Percentiles rank a stretch among this genome's conserved stretches.
These are phyloP conservation scores for Erodium texanum DNA, from an alignment of 441 rosid species.

Conservation along the genomic window DNA sequence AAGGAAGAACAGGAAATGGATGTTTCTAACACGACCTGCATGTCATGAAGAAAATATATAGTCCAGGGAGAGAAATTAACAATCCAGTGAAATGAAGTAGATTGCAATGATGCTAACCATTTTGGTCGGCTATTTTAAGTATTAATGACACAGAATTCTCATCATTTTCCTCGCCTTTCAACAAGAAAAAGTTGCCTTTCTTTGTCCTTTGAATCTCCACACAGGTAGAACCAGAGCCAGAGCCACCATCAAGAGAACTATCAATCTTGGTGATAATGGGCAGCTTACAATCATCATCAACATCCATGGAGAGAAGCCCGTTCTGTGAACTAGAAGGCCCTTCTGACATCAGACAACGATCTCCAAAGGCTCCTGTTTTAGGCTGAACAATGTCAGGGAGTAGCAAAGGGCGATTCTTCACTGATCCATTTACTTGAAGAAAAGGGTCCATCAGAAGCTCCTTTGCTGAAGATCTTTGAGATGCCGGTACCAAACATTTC, in stretches of 20 bases:
- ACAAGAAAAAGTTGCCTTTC: conserved; percentile 46
- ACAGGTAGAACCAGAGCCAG: conserved; percentile 21
- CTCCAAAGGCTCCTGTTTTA: conserved; percentile 56
- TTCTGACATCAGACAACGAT: conserved; percentile 64
- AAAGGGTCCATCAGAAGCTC: conserved; percentile 51
- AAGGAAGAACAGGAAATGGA: conserved; percentile 53
- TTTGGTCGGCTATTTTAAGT: conserved; percentile 49
- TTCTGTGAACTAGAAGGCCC: conserved; percentile 39
- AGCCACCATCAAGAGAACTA: conserved; percentile 21
- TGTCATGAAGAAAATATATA: conserved; percentile 1
- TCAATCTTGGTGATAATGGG: conserved; percentile 38
- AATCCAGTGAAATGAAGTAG: background rate
- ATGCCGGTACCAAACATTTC: conserved; percentile 53
- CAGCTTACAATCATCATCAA: conserved; percentile 37
- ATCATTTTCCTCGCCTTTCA: conserved; percentile 58
- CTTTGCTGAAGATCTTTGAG: conserved; percentile 51
- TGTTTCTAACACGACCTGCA: conserved; percentile 54
- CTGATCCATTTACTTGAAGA: conserved; percentile 45
- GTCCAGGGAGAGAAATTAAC: background rate
- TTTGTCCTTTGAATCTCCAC: conserved; percentile 43
- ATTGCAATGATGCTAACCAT: conserved; percentile 28
- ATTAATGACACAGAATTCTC: conserved; percentile 51
- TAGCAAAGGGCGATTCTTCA: conserved; percentile 35
- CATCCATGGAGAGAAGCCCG: conserved; percentile 33
- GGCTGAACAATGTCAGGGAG: conserved; percentile 62